Percentiles rank a stretch among this genome's conserved stretches.
These are phyloP conservation scores for Blastobotrys muscicola DNA, from an alignment of 805 yeast genomes.

Conservation along the genomic window DNA sequence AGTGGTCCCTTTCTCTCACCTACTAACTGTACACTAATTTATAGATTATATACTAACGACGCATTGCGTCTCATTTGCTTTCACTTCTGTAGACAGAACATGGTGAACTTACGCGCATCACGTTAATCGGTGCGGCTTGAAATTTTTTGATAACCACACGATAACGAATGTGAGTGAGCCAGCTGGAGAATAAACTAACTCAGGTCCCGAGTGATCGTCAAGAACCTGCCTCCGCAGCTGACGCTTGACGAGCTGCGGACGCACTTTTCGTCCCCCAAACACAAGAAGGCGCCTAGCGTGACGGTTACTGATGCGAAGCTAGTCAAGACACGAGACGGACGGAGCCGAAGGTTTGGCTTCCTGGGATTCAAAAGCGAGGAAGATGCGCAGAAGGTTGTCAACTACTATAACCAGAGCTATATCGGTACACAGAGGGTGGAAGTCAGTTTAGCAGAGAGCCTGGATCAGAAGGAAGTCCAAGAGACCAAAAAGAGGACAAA, in stretches of 20 bases:
- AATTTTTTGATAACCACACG: background rate
- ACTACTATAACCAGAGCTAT: slow-evolving; percentile 65
- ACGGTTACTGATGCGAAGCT: slow-evolving; percentile 82
- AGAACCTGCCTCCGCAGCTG: slow-evolving; percentile 72
- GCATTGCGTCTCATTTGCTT: too few relatives aligned
- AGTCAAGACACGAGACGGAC: slow-evolving; percentile 71
- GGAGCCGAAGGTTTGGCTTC: slow-evolving; percentile 87
- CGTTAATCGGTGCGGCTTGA: background rate
- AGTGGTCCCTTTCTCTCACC: too few relatives aligned
- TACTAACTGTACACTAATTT: too few relatives aligned
- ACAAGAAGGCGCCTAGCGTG: slow-evolving; percentile 30
- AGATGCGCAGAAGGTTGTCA: slow-evolving; percentile 74
- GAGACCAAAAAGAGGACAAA: slow-evolving; percentile 29
- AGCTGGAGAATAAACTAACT: background rate
- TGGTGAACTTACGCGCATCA: too few relatives aligned
- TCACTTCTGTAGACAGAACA: too few relatives aligned
- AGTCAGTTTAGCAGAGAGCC: slow-evolving; percentile 76
- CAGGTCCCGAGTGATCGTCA: slow-evolving; percentile 79
- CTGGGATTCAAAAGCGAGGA: slow-evolving; percentile 66
- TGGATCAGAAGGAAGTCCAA: slow-evolving; percentile 49
- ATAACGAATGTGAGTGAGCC: background rate
- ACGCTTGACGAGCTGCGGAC: slow-evolving; percentile 62
- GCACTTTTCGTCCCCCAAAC: slow-evolving; percentile 42
- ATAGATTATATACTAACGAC: too few relatives aligned
- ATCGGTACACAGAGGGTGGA: slow-evolving; percentile 74